Conservation (phyloP, 2,329 filamentous ascomycete species). For the Zopfia rhizophila region DNA sequence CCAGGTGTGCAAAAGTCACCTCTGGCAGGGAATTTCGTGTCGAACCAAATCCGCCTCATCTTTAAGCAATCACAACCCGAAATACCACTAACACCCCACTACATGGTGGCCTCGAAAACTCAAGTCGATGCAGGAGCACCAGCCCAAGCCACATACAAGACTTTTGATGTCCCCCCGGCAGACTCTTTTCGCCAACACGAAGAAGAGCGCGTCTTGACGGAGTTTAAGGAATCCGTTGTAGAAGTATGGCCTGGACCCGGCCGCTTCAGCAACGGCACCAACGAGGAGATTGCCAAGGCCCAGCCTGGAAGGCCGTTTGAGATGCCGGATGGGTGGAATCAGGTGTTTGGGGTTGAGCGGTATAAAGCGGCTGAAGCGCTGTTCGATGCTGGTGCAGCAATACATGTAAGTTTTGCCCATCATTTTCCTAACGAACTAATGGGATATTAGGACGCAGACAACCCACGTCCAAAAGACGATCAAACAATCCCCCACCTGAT, state of each 20-base stretch:
- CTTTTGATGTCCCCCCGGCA: slow-evolving; percentile 70
- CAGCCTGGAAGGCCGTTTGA: slow-evolving; percentile 90
- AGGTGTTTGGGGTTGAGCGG: slow-evolving; percentile 90
- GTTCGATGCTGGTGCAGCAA: slow-evolving; percentile 85
- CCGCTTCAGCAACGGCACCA: slow-evolving; percentile 67
- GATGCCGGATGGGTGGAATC: slow-evolving; percentile 96
- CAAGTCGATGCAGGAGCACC: slow-evolving; percentile 87
- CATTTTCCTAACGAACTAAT: background rate
- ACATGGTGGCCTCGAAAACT: slow-evolving; percentile 86
- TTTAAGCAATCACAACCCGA: slow-evolving; percentile 74
- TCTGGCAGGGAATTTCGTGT: slow-evolving; percentile 89
- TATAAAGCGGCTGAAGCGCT: slow-evolving; percentile 88
- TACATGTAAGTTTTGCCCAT: slow-evolving; percentile 48
- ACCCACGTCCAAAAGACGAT: slow-evolving; percentile 69
- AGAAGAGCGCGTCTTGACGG: slow-evolving; percentile 91
- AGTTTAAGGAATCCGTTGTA: slow-evolving; percentile 98
- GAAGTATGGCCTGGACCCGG: slow-evolving; percentile 90
- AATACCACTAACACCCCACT: slow-evolving; percentile 84
- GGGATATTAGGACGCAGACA: slow-evolving; percentile 55
- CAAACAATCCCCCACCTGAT: slow-evolving; percentile 89
- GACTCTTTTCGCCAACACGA: slow-evolving; percentile 83
- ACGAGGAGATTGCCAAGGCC: slow-evolving; percentile 78
- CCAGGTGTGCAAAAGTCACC: slow-evolving; percentile 84
- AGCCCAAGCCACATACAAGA: slow-evolving; percentile 78
- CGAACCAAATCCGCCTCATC: slow-evolving; percentile 83